Evolutionary conservation across 352 stramenopile genomes (phyloP).

Genomic region (Pythium rishiriense): DNA sequence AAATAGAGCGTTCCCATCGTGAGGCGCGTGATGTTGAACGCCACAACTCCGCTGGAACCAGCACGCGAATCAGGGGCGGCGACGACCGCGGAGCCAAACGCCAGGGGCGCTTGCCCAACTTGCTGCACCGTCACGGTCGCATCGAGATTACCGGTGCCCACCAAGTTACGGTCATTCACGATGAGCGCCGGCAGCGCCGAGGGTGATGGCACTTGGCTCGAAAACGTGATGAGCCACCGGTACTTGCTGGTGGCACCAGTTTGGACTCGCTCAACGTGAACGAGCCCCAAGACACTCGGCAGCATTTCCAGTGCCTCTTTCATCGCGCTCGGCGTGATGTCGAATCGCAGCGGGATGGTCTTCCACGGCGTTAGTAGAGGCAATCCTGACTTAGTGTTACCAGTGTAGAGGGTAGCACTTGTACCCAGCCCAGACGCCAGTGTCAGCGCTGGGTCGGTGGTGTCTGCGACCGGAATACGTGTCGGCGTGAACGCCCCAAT

Average conservation of each 20-base stretch:
- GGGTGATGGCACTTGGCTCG: slow-evolving; percentile 45
- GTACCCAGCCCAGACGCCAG: slow-evolving; percentile 32
- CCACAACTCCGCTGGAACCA: slow-evolving; percentile 10
- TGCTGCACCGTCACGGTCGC: slow-evolving; percentile 29
- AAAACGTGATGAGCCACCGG: slow-evolving; percentile 91
- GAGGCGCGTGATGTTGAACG: slow-evolving; percentile 61
- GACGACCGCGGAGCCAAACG: slow-evolving; percentile 41
- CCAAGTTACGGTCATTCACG: slow-evolving; percentile 53
- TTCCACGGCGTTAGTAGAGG: slow-evolving; percentile 57
- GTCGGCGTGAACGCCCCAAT: slow-evolving; percentile 74
- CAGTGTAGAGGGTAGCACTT: slow-evolving; percentile 38
- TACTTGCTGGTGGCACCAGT: slow-evolving; percentile 62
- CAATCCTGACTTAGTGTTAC: slow-evolving; percentile 40
- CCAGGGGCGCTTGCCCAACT: slow-evolving; percentile 34
- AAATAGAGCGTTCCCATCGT: slow-evolving; percentile 66
- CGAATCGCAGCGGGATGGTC: slow-evolving; percentile 53
- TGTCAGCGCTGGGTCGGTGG: slow-evolving; percentile 27
- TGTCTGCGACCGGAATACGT: slow-evolving; percentile 53
- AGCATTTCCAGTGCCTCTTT: slow-evolving; percentile 87
- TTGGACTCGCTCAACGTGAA: slow-evolving; percentile 87
- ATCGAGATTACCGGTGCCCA: slow-evolving; percentile 30
- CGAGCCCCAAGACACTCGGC: slow-evolving; percentile 76
- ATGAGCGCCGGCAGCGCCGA: slow-evolving; percentile 41
- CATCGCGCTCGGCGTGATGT: slow-evolving; percentile 58
- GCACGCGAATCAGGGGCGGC: slow-evolving; percentile 4